phyloP scores from a whole-genome alignment of 2,329 filamentous ascomycete species.

The Sclerotinia nivalis region DNA sequence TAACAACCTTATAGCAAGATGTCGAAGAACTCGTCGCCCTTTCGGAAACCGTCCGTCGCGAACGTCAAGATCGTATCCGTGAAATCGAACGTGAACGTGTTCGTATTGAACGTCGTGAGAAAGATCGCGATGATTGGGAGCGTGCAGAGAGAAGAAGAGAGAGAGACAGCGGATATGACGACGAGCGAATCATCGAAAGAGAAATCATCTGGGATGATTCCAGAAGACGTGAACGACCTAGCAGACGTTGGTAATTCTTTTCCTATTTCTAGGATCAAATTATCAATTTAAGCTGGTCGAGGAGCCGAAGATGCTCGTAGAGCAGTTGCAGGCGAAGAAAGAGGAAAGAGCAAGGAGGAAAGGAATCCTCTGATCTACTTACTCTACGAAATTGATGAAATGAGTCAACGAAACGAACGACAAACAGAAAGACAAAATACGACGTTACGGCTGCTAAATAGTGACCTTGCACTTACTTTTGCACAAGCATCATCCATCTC shows the following conservation, averaged over 20 bases:
- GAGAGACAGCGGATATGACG: slow-evolving; percentile 49
- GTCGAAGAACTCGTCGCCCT: slow-evolving; percentile 80
- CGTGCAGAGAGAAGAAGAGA: slow-evolving; percentile 37
- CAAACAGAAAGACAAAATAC: slow-evolving; percentile 1
- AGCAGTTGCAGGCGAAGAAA: neutral
- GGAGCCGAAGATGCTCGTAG: neutral
- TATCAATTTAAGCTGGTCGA: neutral
- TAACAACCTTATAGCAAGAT: slow-evolving; percentile 66
- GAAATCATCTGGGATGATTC: slow-evolving; percentile 63
- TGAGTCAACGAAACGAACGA: slow-evolving; percentile 13
- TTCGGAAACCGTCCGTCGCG: slow-evolving; percentile 76
- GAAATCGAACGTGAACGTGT: slow-evolving; percentile 58
- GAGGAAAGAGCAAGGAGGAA: neutral
- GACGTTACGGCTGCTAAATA: slow-evolving; percentile 18
- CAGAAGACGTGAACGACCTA: slow-evolving; percentile 18
- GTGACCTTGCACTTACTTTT: slow-evolving; percentile 16
- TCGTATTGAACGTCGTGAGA: slow-evolving; percentile 53
- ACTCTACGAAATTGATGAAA: slow-evolving; percentile 18
- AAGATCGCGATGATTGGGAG: slow-evolving; percentile 44
- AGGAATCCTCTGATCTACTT: neutral
- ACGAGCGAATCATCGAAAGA: slow-evolving; percentile 66
- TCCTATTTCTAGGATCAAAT: neutral
- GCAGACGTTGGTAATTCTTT: slow-evolving; percentile 17
- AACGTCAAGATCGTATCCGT: slow-evolving; percentile 53
- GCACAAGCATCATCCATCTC: neutral